Percentiles rank a stretch among this genome's conserved stretches.
Conservation (phyloP, 805 yeast genomes). For the Starmerella sp. region DNA sequence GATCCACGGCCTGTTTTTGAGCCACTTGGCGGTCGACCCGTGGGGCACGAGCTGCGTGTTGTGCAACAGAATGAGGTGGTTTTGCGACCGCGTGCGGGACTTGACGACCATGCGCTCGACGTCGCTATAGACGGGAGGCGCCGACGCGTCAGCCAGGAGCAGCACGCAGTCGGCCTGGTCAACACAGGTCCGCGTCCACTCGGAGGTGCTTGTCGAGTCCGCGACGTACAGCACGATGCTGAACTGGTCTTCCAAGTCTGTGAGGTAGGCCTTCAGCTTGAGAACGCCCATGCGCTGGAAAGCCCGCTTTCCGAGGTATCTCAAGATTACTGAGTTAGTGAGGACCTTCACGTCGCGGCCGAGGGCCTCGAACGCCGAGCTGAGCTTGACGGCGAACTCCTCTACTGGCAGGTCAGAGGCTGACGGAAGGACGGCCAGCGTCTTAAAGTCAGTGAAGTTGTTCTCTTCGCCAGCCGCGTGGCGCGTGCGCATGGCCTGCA, state of each 20-base stretch:
- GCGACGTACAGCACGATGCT: conserved; percentile 84
- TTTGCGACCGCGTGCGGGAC: conserved; percentile 71
- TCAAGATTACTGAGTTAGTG: conserved; percentile 71
- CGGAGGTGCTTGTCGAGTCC: conserved; percentile 62
- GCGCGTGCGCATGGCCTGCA: conserved; percentile 30
- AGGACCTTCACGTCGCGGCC: conserved; percentile 65
- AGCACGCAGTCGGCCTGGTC: conserved; percentile 93
- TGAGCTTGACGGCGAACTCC: conserved; percentile 68
- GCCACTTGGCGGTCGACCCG: conserved; percentile 77
- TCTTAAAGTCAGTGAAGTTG: conserved; percentile 46
- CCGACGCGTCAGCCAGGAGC: conserved; percentile 71
- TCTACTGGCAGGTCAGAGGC: conserved; percentile 72
- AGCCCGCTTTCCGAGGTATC: conserved; percentile 80
- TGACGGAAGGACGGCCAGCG: conserved; percentile 75
- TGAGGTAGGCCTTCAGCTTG: conserved; percentile 78
- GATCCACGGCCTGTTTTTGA: conserved; percentile 79
- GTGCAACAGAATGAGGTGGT: conserved; percentile 76
- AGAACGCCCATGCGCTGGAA: conserved; percentile 79
- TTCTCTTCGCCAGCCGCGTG: conserved; percentile 1
- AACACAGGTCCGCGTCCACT: conserved; percentile 87
- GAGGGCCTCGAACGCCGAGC: conserved; percentile 57
- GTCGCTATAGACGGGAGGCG: conserved; percentile 67
- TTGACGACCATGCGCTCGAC: conserved; percentile 67
- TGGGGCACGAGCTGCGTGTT: conserved; percentile 72
- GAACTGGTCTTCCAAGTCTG: conserved; percentile 79